These are phyloP conservation scores for Alternaria sp. DNA, from an alignment of 2,329 filamentous ascomycete genomes.

Conservation along the genomic window DNA sequence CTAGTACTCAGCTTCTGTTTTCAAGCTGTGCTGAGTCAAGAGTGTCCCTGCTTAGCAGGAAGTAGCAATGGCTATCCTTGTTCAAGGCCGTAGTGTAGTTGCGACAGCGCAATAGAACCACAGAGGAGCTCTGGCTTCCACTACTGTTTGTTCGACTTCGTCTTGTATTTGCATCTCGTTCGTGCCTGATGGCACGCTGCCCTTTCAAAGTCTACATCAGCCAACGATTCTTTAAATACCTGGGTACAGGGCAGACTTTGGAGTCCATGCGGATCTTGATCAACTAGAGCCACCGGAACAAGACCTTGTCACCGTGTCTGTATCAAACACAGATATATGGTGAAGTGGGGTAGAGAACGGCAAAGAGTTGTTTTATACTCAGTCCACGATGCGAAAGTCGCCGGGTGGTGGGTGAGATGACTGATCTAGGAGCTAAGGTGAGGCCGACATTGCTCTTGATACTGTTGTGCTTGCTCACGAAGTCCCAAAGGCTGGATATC, in stretches of 20 bases:
- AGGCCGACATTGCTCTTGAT: background rate
- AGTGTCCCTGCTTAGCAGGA: background rate
- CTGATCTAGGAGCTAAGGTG: background rate
- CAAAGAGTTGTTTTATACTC: background rate
- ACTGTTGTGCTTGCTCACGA: background rate
- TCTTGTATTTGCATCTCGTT: background rate
- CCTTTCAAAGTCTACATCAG: background rate
- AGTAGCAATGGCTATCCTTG: background rate
- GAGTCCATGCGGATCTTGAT: background rate
- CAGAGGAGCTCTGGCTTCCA: background rate
- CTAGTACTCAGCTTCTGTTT: background rate
- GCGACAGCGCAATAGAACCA: background rate
- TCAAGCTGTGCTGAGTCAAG: background rate
- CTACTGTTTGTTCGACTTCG: background rate
- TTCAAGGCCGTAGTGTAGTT: background rate
- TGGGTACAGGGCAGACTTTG: background rate
- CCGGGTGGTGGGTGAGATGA: background rate
- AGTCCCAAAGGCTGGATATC: rapidly evolving
- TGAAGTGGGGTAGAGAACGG: background rate
- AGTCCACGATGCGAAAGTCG: no score
- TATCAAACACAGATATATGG: background rate
- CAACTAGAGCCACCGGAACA: background rate
- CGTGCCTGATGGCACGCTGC: background rate
- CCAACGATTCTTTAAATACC: background rate
- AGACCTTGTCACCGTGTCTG: background rate